phyloP scores from a whole-genome alignment of 2,329 filamentous ascomycete genomes.

The Trichoderma simmonsii region DNA sequence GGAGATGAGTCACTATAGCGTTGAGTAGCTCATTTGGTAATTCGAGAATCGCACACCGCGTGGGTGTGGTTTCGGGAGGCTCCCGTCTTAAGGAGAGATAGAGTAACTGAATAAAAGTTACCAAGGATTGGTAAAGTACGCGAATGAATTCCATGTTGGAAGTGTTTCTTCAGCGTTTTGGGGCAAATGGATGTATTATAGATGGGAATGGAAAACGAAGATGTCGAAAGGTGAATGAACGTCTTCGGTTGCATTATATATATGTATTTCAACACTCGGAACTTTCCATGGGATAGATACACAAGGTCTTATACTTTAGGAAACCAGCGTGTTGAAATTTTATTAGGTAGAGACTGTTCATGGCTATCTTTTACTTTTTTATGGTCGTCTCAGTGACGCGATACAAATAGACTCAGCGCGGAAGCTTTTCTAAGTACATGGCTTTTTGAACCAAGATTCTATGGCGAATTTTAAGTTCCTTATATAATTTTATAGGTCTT shows the following conservation, averaged over 20 bases:
- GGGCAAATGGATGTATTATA: neutral
- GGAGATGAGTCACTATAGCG: neutral
- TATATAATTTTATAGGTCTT: neutral
- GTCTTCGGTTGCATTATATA: neutral
- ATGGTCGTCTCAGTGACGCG: neutral
- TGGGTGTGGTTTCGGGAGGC: neutral
- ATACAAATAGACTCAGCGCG: neutral
- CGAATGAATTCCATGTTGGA: neutral
- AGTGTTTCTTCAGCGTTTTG: neutral
- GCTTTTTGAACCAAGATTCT: neutral
- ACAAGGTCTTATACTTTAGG: neutral
- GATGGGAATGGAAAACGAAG: neutral
- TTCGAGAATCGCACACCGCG: neutral
- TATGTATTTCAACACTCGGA: neutral
- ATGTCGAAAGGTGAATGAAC: neutral
- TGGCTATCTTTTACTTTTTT: neutral
- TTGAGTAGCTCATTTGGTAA: neutral
- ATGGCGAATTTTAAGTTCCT: neutral
- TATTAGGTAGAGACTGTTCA: neutral
- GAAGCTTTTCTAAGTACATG: neutral
- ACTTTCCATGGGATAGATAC: neutral
- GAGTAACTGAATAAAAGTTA: neutral
- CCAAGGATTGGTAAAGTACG: neutral
- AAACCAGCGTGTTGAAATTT: neutral
- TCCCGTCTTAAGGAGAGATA: neutral